Conservation (phyloP, 2,329 filamentous ascomycete species). For the Cytospora leucostoma region DNA sequence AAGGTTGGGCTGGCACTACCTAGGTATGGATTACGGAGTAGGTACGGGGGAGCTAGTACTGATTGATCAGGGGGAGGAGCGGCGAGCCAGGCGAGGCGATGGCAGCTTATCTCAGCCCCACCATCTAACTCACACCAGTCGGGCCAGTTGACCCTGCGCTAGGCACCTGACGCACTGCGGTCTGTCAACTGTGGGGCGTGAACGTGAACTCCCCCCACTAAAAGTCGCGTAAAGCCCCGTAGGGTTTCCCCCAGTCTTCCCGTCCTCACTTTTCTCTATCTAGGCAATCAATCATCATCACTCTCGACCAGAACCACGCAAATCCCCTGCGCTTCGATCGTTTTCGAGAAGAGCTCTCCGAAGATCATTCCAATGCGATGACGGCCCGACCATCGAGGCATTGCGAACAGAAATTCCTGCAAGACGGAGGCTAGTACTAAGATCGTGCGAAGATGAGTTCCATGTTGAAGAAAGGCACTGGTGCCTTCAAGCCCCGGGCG, state of each 20-base stretch:
- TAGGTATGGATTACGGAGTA: background rate
- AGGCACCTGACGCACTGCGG: background rate
- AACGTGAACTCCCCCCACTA: conserved; percentile 3
- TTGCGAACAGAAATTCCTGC: conserved; percentile 10
- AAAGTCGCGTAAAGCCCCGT: background rate
- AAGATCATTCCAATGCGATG: conserved; percentile 21
- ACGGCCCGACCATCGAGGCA: conserved; percentile 4
- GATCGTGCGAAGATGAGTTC: conserved; percentile 58
- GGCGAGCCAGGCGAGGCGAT: background rate
- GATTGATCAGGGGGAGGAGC: conserved; percentile 5
- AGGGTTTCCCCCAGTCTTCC: background rate
- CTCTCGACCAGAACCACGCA: background rate
- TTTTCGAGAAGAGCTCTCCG: background rate
- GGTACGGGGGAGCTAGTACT: conserved; percentile 20
- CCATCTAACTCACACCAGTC: background rate
- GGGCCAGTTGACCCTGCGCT: background rate
- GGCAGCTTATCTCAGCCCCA: conserved; percentile 15
- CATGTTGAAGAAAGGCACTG: conserved; percentile 68
- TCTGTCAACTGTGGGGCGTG: conserved; percentile 5
- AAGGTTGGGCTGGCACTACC: background rate
- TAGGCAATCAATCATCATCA: background rate
- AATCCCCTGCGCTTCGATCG: background rate
- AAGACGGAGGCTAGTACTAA: conserved; percentile 23
- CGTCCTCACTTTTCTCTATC: background rate
- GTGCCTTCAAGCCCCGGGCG: conserved; percentile 69